Evolutionary conservation across 495 filamentous ascomycete species (phyloP).

Genomic region (Podospora pseudoanserina): DNA sequence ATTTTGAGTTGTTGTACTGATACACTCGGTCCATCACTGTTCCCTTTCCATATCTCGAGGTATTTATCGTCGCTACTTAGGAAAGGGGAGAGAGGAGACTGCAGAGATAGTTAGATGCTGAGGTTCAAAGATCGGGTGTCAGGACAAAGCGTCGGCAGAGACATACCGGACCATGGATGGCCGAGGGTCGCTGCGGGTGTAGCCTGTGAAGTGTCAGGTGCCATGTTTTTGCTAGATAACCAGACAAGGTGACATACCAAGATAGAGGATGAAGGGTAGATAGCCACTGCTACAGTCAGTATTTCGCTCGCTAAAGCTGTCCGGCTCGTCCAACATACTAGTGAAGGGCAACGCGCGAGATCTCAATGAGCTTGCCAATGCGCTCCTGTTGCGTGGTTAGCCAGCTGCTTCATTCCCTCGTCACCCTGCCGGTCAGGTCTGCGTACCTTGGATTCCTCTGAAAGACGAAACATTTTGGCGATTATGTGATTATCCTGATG

Average conservation of each 20-base stretch:
- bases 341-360: slow-evolving; percentile 93
- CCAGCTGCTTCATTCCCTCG: background rate
- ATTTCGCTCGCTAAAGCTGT: slow-evolving; percentile 11
- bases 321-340: slow-evolving; percentile 60
- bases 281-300: slow-evolving; percentile 71
- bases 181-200: slow-evolving; percentile 86
- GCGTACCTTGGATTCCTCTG: slow-evolving; percentile 90
- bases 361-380: slow-evolving; percentile 89
- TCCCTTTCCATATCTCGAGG: background rate
- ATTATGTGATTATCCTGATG: background rate
- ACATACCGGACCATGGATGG: slow-evolving; percentile 88
- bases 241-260: slow-evolving; percentile 61
- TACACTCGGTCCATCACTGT: background rate
- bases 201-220: slow-evolving; percentile 57
- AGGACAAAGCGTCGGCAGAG: background rate
- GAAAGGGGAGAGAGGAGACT: slow-evolving; percentile 75
- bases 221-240: slow-evolving; percentile 5
- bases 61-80: slow-evolving; percentile 27
- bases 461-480: slow-evolving; percentile 74
- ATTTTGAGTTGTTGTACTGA: background rate
- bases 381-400: slow-evolving; percentile 63
- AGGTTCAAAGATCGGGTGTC: background rate
- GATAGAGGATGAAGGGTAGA: slow-evolving; percentile 92
- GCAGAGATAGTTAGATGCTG: slow-evolving; percentile 11
- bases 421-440: background rate